Evolutionary conservation across 331 rosid species (phyloP), one percentile per base, ranked within the genome.

Genomic region (Pyracantha coccinea): DNA sequence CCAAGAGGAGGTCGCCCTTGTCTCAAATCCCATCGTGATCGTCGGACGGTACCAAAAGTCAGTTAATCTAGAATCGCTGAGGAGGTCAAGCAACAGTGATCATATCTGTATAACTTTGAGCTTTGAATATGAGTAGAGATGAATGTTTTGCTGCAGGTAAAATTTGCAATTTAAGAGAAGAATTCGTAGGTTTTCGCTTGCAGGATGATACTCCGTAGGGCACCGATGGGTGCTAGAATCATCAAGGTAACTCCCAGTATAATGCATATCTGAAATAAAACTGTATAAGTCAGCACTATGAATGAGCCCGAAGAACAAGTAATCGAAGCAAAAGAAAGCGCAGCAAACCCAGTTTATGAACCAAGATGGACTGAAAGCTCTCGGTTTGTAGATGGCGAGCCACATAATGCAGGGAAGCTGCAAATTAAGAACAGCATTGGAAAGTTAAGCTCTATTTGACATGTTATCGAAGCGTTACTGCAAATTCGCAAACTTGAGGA

Each of bases 201-300:
- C 29, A 88, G 0, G 19, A 92, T 84, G 73, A 92, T 87, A 12
- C 73, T 64, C 81, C 92, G 84, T 31, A 92, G 6, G 33, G 88
- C 83, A 5, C 93, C 96, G 50, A 92, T 90, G 55, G 96, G 96
- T 19, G 97, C 52, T 5, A 92, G 29, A 53, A 79, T 31, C 97
- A 89, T 91, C 79, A 91, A 32, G 29, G 75, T 1, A 13, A 79
- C 19, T 2, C 97, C 97, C 24, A 89, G 82, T 13, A 87, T 55
- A 62, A 92, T 90, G 83, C 93, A 90, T 1, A 50, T 6, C 96
- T 91, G 89, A 35, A 53, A 32, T 19, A 27, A 27, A 27, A 27
- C 28, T 27, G 31, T 19, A 73, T 2, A 66, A 13, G 58, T 31
- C 6, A 71, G 24, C 17, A n/a, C 3, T 3, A 12, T 24, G 23